Evolutionary conservation across 2,329 filamentous ascomycete genomes (phyloP), one percentile per base, ranked within the genome.

Genomic region (Byssothecium circinans): DNA sequence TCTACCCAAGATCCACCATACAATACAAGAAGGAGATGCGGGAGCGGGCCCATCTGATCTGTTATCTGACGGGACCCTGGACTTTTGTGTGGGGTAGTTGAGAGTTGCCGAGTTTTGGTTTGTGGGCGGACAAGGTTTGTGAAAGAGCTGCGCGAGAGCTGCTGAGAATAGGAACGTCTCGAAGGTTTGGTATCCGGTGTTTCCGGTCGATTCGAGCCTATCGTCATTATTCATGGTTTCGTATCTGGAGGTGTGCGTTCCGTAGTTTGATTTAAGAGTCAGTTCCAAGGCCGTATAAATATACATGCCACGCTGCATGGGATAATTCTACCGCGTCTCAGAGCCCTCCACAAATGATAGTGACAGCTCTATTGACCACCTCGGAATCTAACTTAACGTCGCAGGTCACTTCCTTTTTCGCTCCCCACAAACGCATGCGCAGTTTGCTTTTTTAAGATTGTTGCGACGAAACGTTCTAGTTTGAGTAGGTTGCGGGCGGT

Each of bases 151-250:
- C 65, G 38, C 52, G n/a, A n/a, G 76, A 47, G 70, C 68, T 8
- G 52, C 75, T 19, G 55, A 71, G 45, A 64, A 74, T 52, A 73
- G 72, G 5, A 69, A 59, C 54, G 64, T 76, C 29, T 51, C 68
- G 36, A 71, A 70, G 52, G 66, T 73, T 15, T 75, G 67, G 62
- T 76, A 75, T 64, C 72, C 70, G n/a, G 71, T n/a, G n/a, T n/a
- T n/a, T n/a, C n/a, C n/a, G n/a, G n/a, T n/a, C n/a, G n/a, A n/a
- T n/a, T n/a, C n/a, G n/a, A n/a, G n/a, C n/a, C n/a, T n/a, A n/a
- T n/a, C n/a, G n/a, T n/a, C n/a, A n/a, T n/a, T n/a, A n/a, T n/a
- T n/a, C n/a, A n/a, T n/a, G n/a, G n/a, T n/a, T n/a, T n/a, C n/a
- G n/a, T n/a, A n/a, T n/a, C n/a, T n/a, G n/a, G n/a, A n/a, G n/a